A percentile compares a stretch with the other conserved stretches of the same genome.
These are phyloP conservation scores for Termitomyces sp. DNA, from an alignment of 768 basidiomycete species.

Conservation along the genomic window DNA sequence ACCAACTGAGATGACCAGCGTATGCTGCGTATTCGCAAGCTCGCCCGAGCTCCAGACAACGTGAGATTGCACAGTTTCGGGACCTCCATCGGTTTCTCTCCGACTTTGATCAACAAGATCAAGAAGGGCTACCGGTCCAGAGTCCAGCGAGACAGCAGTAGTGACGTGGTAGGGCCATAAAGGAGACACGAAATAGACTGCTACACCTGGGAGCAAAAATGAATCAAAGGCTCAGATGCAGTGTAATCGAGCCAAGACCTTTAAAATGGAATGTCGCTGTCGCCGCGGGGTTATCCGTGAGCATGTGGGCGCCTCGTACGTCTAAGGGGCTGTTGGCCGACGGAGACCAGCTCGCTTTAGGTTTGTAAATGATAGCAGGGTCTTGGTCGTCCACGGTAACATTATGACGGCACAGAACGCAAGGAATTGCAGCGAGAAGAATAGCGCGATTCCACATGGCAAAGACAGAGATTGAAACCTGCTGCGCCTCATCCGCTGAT, in stretches of 20 bases:
- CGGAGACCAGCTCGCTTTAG: slow-evolving; percentile 23
- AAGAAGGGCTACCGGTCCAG: slow-evolving; percentile 23
- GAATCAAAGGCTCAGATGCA: not conserved
- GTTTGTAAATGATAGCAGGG: slow-evolving; percentile 25
- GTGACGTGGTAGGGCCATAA: slow-evolving; percentile 41
- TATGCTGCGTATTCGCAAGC: slow-evolving; percentile 28
- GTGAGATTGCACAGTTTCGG: slow-evolving; percentile 31
- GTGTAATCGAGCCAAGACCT: slow-evolving; percentile 19
- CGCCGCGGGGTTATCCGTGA: slow-evolving; percentile 19
- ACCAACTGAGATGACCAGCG: slow-evolving; percentile 32
- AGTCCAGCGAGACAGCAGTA: slow-evolving; percentile 34
- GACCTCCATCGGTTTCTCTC: slow-evolving; percentile 25
- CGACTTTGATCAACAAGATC: slow-evolving; percentile 33
- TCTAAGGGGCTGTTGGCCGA: slow-evolving; percentile 27
- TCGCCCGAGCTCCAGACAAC: slow-evolving; percentile 32
- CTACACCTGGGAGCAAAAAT: slow-evolving; percentile 26
- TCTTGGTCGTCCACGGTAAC: slow-evolving; percentile 28
- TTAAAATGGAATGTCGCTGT: slow-evolving; percentile 38
- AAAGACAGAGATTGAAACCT: slow-evolving; percentile 2
- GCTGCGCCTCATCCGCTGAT: not conserved
- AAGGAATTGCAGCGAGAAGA: slow-evolving; percentile 11
- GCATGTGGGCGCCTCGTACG: slow-evolving; percentile 23
- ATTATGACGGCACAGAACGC: slow-evolving; percentile 21
- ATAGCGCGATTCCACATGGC: slow-evolving; percentile 11
- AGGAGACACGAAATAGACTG: slow-evolving; percentile 38